phyloP scores from a whole-genome alignment of 345 rosid species.

The Salix brachista region DNA sequence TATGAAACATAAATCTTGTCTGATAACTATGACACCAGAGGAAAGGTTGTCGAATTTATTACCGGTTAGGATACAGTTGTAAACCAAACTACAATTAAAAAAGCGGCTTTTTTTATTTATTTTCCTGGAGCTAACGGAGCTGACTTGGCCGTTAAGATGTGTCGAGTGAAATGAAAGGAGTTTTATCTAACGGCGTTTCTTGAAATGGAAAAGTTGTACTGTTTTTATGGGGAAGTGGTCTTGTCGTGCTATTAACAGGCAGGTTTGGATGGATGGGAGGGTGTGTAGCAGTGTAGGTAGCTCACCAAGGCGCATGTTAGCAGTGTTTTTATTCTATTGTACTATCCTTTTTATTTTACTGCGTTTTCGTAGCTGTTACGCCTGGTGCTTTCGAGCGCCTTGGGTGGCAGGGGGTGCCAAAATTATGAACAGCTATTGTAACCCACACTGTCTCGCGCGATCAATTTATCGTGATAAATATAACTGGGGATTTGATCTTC shows the following conservation, averaged over 20 bases:
- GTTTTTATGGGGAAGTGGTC: constrained; percentile 57
- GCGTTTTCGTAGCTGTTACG: neutral
- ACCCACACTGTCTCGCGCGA: neutral
- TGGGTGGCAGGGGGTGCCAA: neutral
- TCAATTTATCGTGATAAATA: neutral
- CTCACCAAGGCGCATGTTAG: constrained; percentile 9
- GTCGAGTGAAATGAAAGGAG: constrained; percentile 13
- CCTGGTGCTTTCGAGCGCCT: constrained; percentile 14
- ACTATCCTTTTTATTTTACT: neutral
- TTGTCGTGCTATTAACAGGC: constrained; percentile 80
- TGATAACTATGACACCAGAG: too few species aligned
- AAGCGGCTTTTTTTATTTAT: constrained; percentile 28
- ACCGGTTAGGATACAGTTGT: neutral
- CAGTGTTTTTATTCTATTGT: neutral
- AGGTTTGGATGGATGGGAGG: constrained; percentile 41
- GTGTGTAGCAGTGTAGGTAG: constrained; percentile 6
- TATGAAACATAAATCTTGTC: neutral
- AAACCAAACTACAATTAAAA: constrained; percentile 13
- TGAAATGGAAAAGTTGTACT: constrained; percentile 48
- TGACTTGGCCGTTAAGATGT: constrained; percentile 6
- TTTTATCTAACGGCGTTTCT: constrained; percentile 39
- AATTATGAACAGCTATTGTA: neutral
- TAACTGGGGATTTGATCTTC: neutral
- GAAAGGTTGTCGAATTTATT: neutral
- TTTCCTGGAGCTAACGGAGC: constrained; percentile 33